Evolutionary conservation across 345 rosid species (phyloP), one percentile per base, ranked within the genome.

Genomic region (Arabidopsis suecica): DNA sequence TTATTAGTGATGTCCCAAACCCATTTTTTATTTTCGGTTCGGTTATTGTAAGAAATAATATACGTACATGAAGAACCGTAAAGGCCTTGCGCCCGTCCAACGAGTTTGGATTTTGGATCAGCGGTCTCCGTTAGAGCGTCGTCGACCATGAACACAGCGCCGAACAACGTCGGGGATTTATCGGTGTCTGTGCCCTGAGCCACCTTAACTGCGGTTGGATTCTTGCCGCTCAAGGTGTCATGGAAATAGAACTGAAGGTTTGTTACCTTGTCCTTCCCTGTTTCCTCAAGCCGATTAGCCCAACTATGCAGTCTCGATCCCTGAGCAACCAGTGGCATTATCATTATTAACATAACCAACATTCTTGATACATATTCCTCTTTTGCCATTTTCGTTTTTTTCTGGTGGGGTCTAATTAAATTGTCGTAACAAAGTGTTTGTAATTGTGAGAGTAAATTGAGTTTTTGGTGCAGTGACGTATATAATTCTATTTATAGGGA

Each of bases 41-140:
- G 57, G 28, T 36, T 60, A 34, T 37, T 0, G 6, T 62, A n/a
- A 16, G 11, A 41, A 71, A 25, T 12, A 59, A 25, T 0, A 44
- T 55, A 22, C 16, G 22, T 75, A 77, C 81, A 54, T 42, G 81
- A 72, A 2, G 85, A 76, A 3, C 83, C 88, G 28, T 81, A 88
- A 3, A 89, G 64, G 66, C 97, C 95, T 58, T 88, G 97, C 0
- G 93, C 93, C 3, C 81, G 81, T n/a, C 97, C 97, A 2, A 91
- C 61, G 5, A 82, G 71, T 63, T 83, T 88, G 9, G 97, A 91
- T 12, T 81, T 80, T 5, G 85, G 89, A 41, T 85, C 86, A 0
- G 88, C 68, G 3, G 82, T 79, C 57, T 84, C 84, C 1, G 93
- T 91, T 48, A 88, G 68, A 6, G 88, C 85, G 60, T 85, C 84